Base-by-base conservation (phyloP, 179 eudicot genomes). In the Spinacia oleracea region DNA sequence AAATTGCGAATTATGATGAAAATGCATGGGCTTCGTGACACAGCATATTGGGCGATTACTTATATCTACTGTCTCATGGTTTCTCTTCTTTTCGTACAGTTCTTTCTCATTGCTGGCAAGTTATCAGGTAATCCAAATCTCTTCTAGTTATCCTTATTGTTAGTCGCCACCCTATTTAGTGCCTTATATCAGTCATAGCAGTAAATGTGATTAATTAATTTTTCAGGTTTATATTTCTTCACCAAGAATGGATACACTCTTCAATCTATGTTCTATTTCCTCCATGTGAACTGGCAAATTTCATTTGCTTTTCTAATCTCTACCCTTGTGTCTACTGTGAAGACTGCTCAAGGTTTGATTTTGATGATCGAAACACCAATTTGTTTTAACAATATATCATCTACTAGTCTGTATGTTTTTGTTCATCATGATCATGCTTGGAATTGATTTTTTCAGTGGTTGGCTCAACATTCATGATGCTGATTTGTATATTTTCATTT, bases 1-100 rank as follows among this genome's bases (percentile, higher is more conserved):
- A 89, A 78, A 38, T 87, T 93, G 43, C 84, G 94, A 77, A 90
- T 91, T 66, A 93, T 93, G 98, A 93, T 93, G 97, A 93, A 93
- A 84, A 93, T 93, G 97, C 97, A 92, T 79, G 98, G 98, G 21
- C 98, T 93, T 78, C 88, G 91, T n/a, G 91, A 91, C 81, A 86
- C 89, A 9, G 92, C 97, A 25, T 93, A 93, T 85, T 90, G 93
- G 98, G 70, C 84, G 80, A 87, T 93, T 82, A 85, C 93, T 60
- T 93, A 90, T 86, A 82, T 88, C 70, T 93, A 90, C 81, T 82
- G 87, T 73, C 87, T 90, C 79, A 80, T 74, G 29, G 60, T 92
- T 77, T 90, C 97, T 66, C 56, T 81, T 9, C 42, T 86, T 31
- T 93, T 89, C 80, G 88, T 91, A 89, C 66, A 87, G 34, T 83